Evolutionary conservation across 768 basidiomycete genomes (phyloP).

Genomic region (Gloeostereum incarnatum): DNA sequence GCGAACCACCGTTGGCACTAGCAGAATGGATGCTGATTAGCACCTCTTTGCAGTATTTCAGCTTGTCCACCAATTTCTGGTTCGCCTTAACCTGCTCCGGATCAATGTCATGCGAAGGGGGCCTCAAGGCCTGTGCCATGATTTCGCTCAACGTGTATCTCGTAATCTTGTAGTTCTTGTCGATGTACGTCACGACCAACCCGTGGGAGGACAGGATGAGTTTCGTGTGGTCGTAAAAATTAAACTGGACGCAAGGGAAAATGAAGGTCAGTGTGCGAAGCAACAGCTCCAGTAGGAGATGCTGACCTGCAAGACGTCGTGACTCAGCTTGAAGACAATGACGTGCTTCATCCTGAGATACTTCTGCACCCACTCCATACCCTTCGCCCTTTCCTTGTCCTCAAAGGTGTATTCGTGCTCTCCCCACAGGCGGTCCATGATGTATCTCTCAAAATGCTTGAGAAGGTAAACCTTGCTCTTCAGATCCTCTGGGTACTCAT

Average conservation of each 20-base stretch:
- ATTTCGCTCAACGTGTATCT: constrained; percentile 66
- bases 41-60: constrained; percentile 84
- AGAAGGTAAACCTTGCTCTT: constrained; percentile 88
- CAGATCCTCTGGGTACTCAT: constrained; percentile 71
- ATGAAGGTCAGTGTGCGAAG: constrained; percentile 4
- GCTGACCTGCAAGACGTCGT: constrained; percentile 87
- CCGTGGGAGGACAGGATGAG: constrained; percentile 81
- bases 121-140: constrained; percentile 42
- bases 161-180: constrained; percentile 76
- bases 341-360: constrained; percentile 96
- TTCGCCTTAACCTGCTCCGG: constrained; percentile 52
- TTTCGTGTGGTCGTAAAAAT: constrained; percentile 97
- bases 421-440: constrained; percentile 82
- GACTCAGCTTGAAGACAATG: constrained; percentile 93
- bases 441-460: constrained; percentile 91
- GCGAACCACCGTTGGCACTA: constrained; percentile 28
- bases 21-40: constrained; percentile 60
- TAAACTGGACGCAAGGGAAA: constrained; percentile 56
- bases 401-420: constrained; percentile 79
- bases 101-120: constrained; percentile 24
- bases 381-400: constrained; percentile 56
- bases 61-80: constrained; percentile 63
- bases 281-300: constrained; percentile 1
- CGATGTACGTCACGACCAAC: constrained; percentile 78
- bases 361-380: constrained; percentile 95